Evolutionary conservation across 352 stramenopile genomes (phyloP), one percentile per base, ranked within the genome.

Genomic region (Thraustochytrium sp.): DNA sequence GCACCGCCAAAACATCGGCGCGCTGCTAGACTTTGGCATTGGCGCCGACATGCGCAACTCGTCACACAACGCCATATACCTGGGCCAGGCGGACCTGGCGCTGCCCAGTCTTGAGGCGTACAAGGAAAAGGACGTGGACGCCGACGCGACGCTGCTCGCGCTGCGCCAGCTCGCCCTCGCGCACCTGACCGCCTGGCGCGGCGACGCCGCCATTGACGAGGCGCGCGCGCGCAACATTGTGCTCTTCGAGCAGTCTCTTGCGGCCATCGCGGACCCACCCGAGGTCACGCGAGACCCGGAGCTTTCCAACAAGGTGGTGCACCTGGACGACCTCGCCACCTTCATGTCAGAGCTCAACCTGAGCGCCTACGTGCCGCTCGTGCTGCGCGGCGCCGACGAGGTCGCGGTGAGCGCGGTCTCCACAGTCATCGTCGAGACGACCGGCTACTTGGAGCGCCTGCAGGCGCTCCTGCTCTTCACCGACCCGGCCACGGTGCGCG

Each of bases 41-140:
- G 80, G 80, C 16, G 85, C 89, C 8, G 88, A 92, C 76, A 86
- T 87, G 2, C 76, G 88, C 11, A 86, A 93, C 54, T 87, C 90
- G 13, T 84, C 73, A 0, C 82, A 72, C 26, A 89, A 92, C 51
- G 86, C 91, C 36, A 64, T 93, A 2, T 86, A 88, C 31, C 37
- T 92, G 3, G 37, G 77, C 1, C 90, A 93, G 85, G 89, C 89
- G 31, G 89, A 88, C 44, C 85, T 93, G 21, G 91, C 89, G 44
- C 61, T 93, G n/a, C 88, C 88, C 2, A 91, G 89, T n/a, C 86
- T 86, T 54, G 89, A 92, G 53, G 91, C 90, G 65, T 93, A 92
- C 36, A 48, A 92, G 37, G 87, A 89, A 29, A 75, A 75, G 62
- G 44, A 75, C 62, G 44, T 75, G 18, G 29, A 75, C 37, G 18